Conservation (phyloP, 2,329 filamentous ascomycete genomes). For the Trichoderma sp. region DNA sequence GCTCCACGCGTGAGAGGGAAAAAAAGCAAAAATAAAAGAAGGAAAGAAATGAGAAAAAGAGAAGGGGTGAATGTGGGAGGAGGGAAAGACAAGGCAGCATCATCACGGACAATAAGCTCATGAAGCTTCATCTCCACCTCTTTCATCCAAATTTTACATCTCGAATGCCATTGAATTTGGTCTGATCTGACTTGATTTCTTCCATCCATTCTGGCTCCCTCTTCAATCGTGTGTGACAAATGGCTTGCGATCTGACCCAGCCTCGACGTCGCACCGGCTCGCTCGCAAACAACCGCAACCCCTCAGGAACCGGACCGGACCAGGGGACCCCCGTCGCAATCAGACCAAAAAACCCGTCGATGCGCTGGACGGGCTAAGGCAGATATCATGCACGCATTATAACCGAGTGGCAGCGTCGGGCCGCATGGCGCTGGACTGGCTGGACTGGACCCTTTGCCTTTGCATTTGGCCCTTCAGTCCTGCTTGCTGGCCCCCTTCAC, state of each 20-base stretch:
- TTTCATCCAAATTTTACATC: neutral
- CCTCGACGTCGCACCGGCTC: neutral
- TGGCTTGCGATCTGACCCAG: neutral
- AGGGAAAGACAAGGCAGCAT: too few relatives aligned
- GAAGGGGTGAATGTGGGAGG: too few relatives aligned
- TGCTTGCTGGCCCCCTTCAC: neutral
- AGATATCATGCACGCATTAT: slow-evolving; percentile 21
- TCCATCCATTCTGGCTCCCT: neutral
- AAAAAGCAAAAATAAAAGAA: neutral
- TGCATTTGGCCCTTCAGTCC: too few relatives aligned
- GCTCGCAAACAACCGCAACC: neutral
- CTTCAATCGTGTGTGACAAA: neutral
- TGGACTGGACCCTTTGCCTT: neutral
- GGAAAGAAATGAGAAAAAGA: neutral
- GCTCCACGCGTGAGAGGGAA: neutral
- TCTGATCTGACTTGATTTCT: neutral
- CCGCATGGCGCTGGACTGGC: neutral
- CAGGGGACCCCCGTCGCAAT: slow-evolving; percentile 2
- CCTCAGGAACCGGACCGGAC: slow-evolving; percentile 13
- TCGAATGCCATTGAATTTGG: neutral
- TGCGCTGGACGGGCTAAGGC: slow-evolving; percentile 18
- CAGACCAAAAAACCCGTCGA: slow-evolving; percentile 1
- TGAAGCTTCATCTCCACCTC: too few relatives aligned
- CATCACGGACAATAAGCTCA: too few relatives aligned
- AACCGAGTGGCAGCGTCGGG: slow-evolving; percentile 13